Percentiles rank a stretch among this genome's conserved stretches.
Conservation (phyloP, 768 basidiomycete species). For the Xerocomellus intermedius region DNA sequence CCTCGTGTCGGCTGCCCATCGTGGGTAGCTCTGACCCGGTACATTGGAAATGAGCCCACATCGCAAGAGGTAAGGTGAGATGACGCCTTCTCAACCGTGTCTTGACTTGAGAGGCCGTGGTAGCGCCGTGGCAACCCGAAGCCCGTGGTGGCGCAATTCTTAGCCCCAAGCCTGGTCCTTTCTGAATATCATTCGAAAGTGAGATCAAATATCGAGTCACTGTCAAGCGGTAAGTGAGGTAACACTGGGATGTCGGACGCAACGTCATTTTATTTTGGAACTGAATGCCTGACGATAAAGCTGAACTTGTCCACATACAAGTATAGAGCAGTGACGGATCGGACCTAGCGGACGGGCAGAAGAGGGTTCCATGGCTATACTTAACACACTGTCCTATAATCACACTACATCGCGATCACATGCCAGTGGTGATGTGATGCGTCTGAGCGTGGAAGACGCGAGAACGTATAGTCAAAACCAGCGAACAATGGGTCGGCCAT, state of each 20-base stretch:
- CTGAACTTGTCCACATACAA: too few relatives aligned
- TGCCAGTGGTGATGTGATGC: not conserved
- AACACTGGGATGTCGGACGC: not conserved
- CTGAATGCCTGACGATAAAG: not conserved
- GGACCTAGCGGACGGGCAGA: not conserved
- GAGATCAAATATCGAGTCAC: slow-evolving; percentile 1
- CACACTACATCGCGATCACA: slow-evolving; percentile 4
- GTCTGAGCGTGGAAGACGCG: slow-evolving; percentile 1
- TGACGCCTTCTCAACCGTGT: slow-evolving; percentile 10
- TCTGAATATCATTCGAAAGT: not conserved
- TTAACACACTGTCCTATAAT: slow-evolving; percentile 13
- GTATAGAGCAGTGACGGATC: not conserved
- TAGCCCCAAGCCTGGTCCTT: not conserved
- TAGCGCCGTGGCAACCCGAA: slow-evolving; percentile 10
- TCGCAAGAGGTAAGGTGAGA: slow-evolving; percentile 7
- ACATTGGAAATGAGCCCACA: slow-evolving; percentile 2
- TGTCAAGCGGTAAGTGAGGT: not conserved
- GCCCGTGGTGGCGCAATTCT: not conserved
- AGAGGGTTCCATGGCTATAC: slow-evolving; percentile 1
- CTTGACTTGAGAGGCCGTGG: slow-evolving; percentile 13
- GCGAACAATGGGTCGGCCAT: slow-evolving; percentile 19
- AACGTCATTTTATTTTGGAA: too few relatives aligned
- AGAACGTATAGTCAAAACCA: slow-evolving; percentile 11
- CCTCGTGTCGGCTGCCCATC: slow-evolving; percentile 18
- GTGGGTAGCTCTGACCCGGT: slow-evolving; percentile 16